phyloP scores from a whole-genome alignment of 2,329 filamentous ascomycete species.

The Trichophyton mentagrophytes region DNA sequence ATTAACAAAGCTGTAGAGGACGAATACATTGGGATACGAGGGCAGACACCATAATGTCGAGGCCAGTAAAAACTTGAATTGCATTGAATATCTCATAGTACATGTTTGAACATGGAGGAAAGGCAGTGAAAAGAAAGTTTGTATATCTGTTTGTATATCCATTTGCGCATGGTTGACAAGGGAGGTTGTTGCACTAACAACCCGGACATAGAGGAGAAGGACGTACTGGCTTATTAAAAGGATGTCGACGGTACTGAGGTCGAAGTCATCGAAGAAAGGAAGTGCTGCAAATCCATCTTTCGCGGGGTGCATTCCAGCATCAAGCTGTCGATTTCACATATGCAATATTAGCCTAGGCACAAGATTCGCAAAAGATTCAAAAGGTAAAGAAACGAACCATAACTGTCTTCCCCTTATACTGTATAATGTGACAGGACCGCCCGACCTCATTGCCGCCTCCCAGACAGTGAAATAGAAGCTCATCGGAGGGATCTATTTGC shows the following conservation, averaged over 20 bases:
- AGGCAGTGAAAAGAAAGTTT: not conserved
- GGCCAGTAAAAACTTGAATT: not conserved
- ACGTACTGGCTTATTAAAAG: constrained; percentile 99
- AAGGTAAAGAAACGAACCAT: constrained; percentile 54
- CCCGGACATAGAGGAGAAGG: constrained; percentile 13
- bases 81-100: constrained; percentile 6
- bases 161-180: not conserved
- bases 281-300: constrained; percentile 88
- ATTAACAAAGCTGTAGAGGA: not conserved
- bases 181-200: not conserved
- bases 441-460: constrained; percentile 96
- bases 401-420: constrained; percentile 98
- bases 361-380: not conserved
- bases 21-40: not conserved
- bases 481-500: constrained; percentile 81
- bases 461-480: constrained; percentile 84
- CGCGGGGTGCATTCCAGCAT: constrained; percentile 91
- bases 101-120: not conserved
- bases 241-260: constrained; percentile 91
- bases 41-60: not conserved
- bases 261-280: constrained; percentile 97
- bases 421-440: constrained; percentile 90
- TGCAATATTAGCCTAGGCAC: constrained; percentile 5
- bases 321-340: constrained; percentile 51
- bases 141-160: not conserved